A percentile compares a stretch with the other conserved stretches of the same genome.
These are phyloP conservation scores for Penicillium cinerascens DNA, from an alignment of 495 filamentous ascomycete species.

Conservation along the genomic window DNA sequence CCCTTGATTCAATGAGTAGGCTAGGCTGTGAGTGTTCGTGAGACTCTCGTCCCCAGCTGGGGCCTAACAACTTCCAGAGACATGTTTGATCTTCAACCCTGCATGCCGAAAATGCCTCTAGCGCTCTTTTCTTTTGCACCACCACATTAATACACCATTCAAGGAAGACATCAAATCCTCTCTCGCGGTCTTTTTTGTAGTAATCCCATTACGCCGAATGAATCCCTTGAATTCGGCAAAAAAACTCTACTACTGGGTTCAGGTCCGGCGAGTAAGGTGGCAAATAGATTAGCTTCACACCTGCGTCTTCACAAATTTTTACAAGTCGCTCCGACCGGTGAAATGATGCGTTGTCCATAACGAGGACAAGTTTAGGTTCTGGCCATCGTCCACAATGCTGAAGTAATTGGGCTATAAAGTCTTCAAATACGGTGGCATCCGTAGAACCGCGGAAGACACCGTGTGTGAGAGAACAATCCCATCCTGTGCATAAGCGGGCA, in stretches of 20 bases:
- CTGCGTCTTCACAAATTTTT: constrained; percentile 1
- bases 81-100: background rate
- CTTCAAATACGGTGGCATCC: constrained; percentile 32
- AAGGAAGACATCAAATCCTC: constrained; percentile 6
- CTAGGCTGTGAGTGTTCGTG: background rate
- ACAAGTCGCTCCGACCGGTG: background rate
- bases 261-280: constrained; percentile 17
- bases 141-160: constrained; percentile 4
- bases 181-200: constrained; percentile 1
- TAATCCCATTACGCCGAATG: constrained; percentile 2
- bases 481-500: constrained; percentile 37
- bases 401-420: constrained; percentile 38
- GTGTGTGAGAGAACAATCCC: constrained; percentile 26
- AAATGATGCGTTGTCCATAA: background rate
- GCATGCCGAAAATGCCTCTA: constrained; percentile 6
- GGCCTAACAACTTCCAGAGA: constrained; percentile 1
- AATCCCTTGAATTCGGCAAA: constrained; percentile 20
- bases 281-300: constrained; percentile 30
- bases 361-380: constrained; percentile 35
- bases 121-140: constrained; percentile 4
- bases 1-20: constrained; percentile 30
- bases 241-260: constrained; percentile 16
- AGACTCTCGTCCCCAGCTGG: background rate
- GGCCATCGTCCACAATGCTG: constrained; percentile 32
- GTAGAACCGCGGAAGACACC: constrained; percentile 23